A percentile compares a stretch with the other conserved stretches of the same genome.
phyloP scores from a whole-genome alignment of 345 rosid genomes.

The Carallia pectinifolia region DNA sequence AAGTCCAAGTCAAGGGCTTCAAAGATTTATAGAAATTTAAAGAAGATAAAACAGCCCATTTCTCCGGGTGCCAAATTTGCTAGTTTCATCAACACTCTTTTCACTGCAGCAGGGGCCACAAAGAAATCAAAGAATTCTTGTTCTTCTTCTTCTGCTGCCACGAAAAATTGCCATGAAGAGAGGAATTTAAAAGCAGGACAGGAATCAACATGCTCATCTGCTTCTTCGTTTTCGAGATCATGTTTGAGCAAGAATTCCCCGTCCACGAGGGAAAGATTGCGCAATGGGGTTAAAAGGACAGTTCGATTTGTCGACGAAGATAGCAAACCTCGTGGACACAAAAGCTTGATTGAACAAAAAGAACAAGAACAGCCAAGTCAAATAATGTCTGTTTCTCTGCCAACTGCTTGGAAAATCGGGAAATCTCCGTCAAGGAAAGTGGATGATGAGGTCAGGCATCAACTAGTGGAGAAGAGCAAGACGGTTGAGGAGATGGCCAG shows the following conservation, averaged over 20 bases:
- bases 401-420: constrained; percentile 45
- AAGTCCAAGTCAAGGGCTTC: constrained; percentile 56
- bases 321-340: constrained; percentile 53
- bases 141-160: constrained; percentile 27
- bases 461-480: constrained; percentile 25
- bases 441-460: constrained; percentile 19
- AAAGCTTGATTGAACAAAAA: constrained; percentile 29
- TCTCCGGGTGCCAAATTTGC: constrained; percentile 74
- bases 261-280: constrained; percentile 52
- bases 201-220: constrained; percentile 64
- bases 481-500: constrained; percentile 47
- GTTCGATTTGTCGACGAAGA: constrained; percentile 80
- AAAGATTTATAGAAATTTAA: constrained; percentile 55
- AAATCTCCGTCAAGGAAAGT: constrained; percentile 33
- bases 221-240: constrained; percentile 81
- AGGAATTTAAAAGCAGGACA: constrained; percentile 43
- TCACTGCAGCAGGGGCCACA: constrained; percentile 39
- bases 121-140: constrained; percentile 45
- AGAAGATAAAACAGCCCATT: constrained; percentile 79
- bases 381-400: constrained; percentile 35
- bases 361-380: constrained; percentile 21
- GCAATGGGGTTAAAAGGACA: constrained; percentile 54
- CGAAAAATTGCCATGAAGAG: constrained; percentile 29
- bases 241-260: constrained; percentile 68
- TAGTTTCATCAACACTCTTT: constrained; percentile 70